phyloP scores from a whole-genome alignment of 2,329 filamentous ascomycete species.

The Hypomyces rosellus region DNA sequence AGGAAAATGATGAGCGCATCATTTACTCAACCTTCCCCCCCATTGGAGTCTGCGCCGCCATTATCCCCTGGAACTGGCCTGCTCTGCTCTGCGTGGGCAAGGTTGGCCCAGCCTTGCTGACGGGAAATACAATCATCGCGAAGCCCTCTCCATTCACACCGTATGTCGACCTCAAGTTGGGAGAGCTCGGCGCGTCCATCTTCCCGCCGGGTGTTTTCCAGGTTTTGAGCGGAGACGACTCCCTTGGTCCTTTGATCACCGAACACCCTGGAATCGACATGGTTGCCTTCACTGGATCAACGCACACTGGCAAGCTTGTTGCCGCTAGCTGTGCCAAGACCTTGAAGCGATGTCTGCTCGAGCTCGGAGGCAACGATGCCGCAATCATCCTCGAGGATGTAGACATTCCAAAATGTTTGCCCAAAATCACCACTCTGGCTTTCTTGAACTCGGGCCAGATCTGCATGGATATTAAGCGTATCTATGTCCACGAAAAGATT shows the following conservation, averaged over 20 bases:
- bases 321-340: slow-evolving; percentile 64
- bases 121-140: slow-evolving; percentile 50
- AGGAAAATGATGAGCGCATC: slow-evolving; percentile 24
- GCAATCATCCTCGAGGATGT: slow-evolving; percentile 41
- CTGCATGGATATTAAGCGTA: slow-evolving; percentile 53
- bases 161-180: slow-evolving; percentile 52
- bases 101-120: slow-evolving; percentile 48
- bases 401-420: slow-evolving; percentile 33
- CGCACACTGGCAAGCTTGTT: slow-evolving; percentile 62
- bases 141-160: slow-evolving; percentile 54
- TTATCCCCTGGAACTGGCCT: slow-evolving; percentile 47
- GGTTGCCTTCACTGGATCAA: slow-evolving; percentile 68
- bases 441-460: slow-evolving; percentile 51
- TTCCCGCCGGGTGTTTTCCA: slow-evolving; percentile 59
- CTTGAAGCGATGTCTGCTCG: slow-evolving; percentile 58
- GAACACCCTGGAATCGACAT: slow-evolving; percentile 52
- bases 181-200: slow-evolving; percentile 49
- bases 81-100: slow-evolving; percentile 43
- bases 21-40: slow-evolving; percentile 20
- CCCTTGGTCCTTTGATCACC: slow-evolving; percentile 53
- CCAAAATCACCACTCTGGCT: slow-evolving; percentile 37
- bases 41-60: slow-evolving; percentile 37
- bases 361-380: slow-evolving; percentile 64
- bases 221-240: slow-evolving; percentile 52
- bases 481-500: slow-evolving; percentile 53